phyloP scores from a whole-genome alignment of 208 protist species.

The Trypanosoma grayi region DNA sequence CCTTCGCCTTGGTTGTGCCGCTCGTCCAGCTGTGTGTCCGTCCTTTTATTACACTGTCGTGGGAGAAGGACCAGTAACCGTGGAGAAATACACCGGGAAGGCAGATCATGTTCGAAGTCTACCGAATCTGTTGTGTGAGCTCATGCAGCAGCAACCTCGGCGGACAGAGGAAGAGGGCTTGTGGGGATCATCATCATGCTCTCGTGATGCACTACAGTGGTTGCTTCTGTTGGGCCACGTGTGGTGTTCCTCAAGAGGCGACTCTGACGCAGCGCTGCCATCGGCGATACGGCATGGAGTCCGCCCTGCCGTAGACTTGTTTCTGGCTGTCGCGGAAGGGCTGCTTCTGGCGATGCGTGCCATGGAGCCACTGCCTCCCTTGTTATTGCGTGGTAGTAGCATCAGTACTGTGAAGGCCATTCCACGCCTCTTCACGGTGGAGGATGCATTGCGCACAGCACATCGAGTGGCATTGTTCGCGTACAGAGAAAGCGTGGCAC shows the following conservation, averaged over 20 bases:
- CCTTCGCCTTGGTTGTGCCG: not conserved
- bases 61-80: not conserved
- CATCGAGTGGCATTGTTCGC: conserved; percentile 13
- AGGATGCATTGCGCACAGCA: conserved; percentile 3
- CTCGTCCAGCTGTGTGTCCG: not conserved
- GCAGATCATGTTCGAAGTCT: not conserved
- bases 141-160: too few species aligned
- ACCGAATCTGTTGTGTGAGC: not conserved
- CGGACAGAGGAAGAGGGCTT: not conserved
- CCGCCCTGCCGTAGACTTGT: conserved; percentile 9
- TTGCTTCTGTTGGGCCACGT: conserved; percentile 3
- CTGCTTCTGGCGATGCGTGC: conserved; percentile 14
- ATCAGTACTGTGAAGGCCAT: conserved; percentile 10
- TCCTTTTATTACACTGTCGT: conserved; percentile 8
- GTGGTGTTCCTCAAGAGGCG: not conserved
- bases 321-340: conserved; percentile 13
- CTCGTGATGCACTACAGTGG: conserved; percentile 12
- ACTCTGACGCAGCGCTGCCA: not conserved
- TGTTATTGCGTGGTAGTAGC: not conserved
- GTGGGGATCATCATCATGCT: not conserved
- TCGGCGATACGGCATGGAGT: not conserved
- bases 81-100: not conserved
- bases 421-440: conserved; percentile 15
- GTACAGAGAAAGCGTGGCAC: not conserved
- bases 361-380: conserved; percentile 19